Evolutionary conservation across 768 basidiomycete species (phyloP).

Genomic region (Boletus eberwhitei): DNA sequence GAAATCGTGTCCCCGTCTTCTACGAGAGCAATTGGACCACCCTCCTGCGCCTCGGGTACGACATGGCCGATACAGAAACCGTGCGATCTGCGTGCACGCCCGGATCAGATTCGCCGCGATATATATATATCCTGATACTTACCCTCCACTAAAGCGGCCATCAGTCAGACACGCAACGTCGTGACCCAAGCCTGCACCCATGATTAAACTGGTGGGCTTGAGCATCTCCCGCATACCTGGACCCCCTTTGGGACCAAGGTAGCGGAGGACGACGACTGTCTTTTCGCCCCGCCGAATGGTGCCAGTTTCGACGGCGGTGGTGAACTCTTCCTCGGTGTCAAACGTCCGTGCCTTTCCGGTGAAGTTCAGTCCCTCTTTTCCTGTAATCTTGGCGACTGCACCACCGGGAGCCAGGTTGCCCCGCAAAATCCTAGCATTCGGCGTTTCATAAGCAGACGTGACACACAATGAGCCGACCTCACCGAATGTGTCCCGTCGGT

Average conservation of each 20-base stretch:
- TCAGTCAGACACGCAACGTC: slow-evolving; percentile 98
- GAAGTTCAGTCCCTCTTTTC: slow-evolving; percentile 89
- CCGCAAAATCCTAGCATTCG: slow-evolving; percentile 65
- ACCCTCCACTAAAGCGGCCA: slow-evolving; percentile 98
- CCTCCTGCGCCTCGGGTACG: slow-evolving; percentile 92
- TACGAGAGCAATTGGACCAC: slow-evolving; percentile 90
- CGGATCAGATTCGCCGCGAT: slow-evolving; percentile 15
- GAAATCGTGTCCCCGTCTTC: slow-evolving; percentile 83
- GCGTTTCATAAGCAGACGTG: not conserved
- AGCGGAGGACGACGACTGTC: slow-evolving; percentile 91
- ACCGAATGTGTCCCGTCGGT: slow-evolving; percentile 86
- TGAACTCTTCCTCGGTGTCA: slow-evolving; percentile 85
- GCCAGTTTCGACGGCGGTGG: slow-evolving; percentile 82
- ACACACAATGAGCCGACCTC: slow-evolving; percentile 8
- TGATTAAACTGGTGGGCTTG: slow-evolving; percentile 95
- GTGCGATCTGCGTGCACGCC: slow-evolving; percentile 62
- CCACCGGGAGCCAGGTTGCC: slow-evolving; percentile 94
- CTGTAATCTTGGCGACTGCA: slow-evolving; percentile 95
- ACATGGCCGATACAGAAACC: slow-evolving; percentile 98
- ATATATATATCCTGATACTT: slow-evolving; percentile 32
- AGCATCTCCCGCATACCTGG: slow-evolving; percentile 99
- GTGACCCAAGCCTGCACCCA: slow-evolving; percentile 95
- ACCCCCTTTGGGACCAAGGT: slow-evolving; percentile 95
- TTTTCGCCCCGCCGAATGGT: slow-evolving; percentile 94
- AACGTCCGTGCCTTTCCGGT: slow-evolving; percentile 91